Evolutionary conservation across 768 basidiomycete species (phyloP).

Genomic region (Lentinula boryana): DNA sequence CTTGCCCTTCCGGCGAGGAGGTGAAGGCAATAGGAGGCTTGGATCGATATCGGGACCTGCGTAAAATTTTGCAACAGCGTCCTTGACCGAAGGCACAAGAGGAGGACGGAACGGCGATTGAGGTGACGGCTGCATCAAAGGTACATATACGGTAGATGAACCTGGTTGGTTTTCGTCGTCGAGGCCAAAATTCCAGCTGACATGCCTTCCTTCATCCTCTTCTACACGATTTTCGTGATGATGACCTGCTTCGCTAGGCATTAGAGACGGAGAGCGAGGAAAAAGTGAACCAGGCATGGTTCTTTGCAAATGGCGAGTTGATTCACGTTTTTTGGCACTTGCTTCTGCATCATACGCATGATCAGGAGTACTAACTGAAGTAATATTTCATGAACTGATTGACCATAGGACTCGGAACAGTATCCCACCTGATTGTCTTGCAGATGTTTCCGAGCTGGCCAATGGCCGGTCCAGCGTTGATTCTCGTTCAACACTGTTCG

Average conservation of each 20-base stretch:
- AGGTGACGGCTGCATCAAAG: constrained; percentile 10
- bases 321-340: constrained; percentile 20
- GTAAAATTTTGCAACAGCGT: constrained; percentile 44
- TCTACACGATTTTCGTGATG: background rate
- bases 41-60: constrained; percentile 39
- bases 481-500: background rate
- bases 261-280: constrained; percentile 64
- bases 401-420: background rate
- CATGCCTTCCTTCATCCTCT: constrained; percentile 24
- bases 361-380: background rate
- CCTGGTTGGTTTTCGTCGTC: constrained; percentile 8
- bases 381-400: background rate
- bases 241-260: constrained; percentile 28
- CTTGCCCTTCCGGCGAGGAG: constrained; percentile 29
- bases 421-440: background rate
- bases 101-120: constrained; percentile 26
- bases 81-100: constrained; percentile 35
- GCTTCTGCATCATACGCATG: constrained; percentile 19
- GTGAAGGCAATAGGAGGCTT: constrained; percentile 46
- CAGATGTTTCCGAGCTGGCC: background rate
- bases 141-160: constrained; percentile 8
- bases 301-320: constrained; percentile 24
- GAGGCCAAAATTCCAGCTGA: constrained; percentile 25
- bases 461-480: background rate
- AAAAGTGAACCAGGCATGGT: constrained; percentile 81